phyloP scores from a whole-genome alignment of 805 yeast genomes.

The Starmerella kuoi region DNA sequence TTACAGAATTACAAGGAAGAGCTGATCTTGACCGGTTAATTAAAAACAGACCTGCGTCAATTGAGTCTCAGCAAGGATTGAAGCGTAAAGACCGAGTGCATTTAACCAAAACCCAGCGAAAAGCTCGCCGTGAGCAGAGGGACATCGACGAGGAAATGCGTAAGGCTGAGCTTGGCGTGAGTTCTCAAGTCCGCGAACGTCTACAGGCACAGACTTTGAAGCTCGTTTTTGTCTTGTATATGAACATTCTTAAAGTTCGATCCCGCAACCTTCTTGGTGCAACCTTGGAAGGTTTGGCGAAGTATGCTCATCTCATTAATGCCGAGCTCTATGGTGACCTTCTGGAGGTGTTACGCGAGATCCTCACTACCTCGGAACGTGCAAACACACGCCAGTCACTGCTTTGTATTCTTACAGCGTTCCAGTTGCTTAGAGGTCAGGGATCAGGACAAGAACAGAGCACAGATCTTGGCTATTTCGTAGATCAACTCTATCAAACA shows the following conservation, averaged over 20 bases:
- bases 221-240: constrained; percentile 55
- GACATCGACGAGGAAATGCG: constrained; percentile 81
- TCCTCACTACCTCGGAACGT: constrained; percentile 43
- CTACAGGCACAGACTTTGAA: constrained; percentile 77
- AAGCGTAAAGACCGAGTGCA: constrained; percentile 84
- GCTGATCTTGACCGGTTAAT: constrained; percentile 34
- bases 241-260: constrained; percentile 58
- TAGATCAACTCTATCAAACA: constrained; percentile 59
- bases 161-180: constrained; percentile 74
- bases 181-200: constrained; percentile 75
- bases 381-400: constrained; percentile 52
- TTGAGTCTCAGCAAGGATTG: constrained; percentile 34
- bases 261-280: constrained; percentile 64
- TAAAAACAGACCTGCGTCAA: constrained; percentile 33
- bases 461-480: constrained; percentile 71
- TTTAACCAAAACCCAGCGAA: constrained; percentile 78
- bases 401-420: constrained; percentile 79
- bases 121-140: constrained; percentile 73
- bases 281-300: constrained; percentile 81
- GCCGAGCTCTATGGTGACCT: constrained; percentile 88
- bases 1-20: constrained; percentile 30
- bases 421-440: constrained; percentile 69
- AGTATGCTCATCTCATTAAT: constrained; percentile 84
- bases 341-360: constrained; percentile 75
- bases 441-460: constrained; percentile 39